Evolutionary conservation across 257 asterid genomes (phyloP), one percentile per base, ranked within the genome.

Genomic region (Solanum phureja): DNA sequence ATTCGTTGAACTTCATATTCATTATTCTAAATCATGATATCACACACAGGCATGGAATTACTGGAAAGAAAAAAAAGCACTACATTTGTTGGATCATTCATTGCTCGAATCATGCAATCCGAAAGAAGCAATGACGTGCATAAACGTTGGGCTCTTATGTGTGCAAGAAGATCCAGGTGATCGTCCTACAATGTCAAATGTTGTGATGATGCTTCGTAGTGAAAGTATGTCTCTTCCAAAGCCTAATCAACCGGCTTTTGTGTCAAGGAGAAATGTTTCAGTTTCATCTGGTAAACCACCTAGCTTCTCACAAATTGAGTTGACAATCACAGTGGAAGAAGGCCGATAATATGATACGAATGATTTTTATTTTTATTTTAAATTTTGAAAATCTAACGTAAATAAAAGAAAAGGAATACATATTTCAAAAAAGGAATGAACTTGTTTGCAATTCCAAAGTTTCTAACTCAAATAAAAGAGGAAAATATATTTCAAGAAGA

Each of bases 31-130:
- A 64, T 31, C 75, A 31, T 40, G 9, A 3, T 75, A 42, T 62
- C 34, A 60, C 83, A 91, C 34, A 60, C 83, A 91, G 91, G 91
- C 87, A 16, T 91, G 92, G 92, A 89, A 34, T 66, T 88, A 89
- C 11, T 89, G 92, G 92, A 75, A 89, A 12, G 91, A 68, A 74
- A 37, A 75, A 44, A 86, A 40, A 34, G 71, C 89, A 19, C 19
- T 88, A 42, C 83, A 89, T 27, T 42, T 87, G 3, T 14, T 91
- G 24, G 89, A 91, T 37, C 82, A 40, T 18, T 73, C 76, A 11
- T 19, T 74, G 11, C 40, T 86, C 4, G 86, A 86, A 64, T 75
- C 90, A 4, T 79, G 88, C 62, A 62, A 86, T 9, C 37, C 40
- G 19, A 37, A n/a, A 27, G 89, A 89, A 75, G 87, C 86, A 7